Percentiles rank a stretch among this genome's conserved stretches.
Conservation (phyloP, 2,329 filamentous ascomycete genomes). For the Fusarium ramigenum region DNA sequence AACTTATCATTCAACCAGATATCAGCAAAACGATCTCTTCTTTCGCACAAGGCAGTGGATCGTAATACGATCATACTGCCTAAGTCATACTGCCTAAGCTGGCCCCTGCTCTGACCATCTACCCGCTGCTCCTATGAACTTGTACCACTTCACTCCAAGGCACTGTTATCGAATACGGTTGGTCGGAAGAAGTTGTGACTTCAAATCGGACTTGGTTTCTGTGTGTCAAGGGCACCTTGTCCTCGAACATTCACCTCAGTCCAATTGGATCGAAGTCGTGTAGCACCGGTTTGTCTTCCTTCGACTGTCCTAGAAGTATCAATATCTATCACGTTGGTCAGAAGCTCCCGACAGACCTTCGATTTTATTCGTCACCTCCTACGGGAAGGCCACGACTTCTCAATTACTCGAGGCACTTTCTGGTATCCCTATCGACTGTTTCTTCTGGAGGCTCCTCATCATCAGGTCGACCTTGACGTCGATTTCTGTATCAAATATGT, state of each 20-base stretch:
- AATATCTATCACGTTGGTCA: neutral
- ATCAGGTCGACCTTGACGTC: neutral
- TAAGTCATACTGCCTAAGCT: slow-evolving; percentile 9
- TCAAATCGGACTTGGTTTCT: neutral
- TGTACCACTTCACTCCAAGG: slow-evolving; percentile 22
- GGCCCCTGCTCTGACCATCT: slow-evolving; percentile 1
- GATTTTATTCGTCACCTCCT: neutral
- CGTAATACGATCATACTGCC: slow-evolving; percentile 21
- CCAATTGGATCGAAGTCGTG: neutral
- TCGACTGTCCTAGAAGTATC: neutral
- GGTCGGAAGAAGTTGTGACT: slow-evolving; percentile 8
- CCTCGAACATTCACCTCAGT: neutral
- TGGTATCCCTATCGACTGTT: neutral
- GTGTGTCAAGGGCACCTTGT: neutral
- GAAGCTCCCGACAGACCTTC: neutral
- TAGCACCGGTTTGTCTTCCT: neutral
- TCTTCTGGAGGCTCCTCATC: neutral
- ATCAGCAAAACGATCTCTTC: slow-evolving; percentile 20
- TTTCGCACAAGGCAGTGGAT: slow-evolving; percentile 18
- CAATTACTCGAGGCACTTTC: neutral
- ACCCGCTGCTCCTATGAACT: slow-evolving; percentile 23
- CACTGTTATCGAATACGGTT: neutral
- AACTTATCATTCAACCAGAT: neutral
- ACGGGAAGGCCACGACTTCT: neutral
- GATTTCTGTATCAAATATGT: slow-evolving; percentile 40